Evolutionary conservation across 2,329 filamentous ascomycete species (phyloP).

Genomic region (Ophiostoma piceae): DNA sequence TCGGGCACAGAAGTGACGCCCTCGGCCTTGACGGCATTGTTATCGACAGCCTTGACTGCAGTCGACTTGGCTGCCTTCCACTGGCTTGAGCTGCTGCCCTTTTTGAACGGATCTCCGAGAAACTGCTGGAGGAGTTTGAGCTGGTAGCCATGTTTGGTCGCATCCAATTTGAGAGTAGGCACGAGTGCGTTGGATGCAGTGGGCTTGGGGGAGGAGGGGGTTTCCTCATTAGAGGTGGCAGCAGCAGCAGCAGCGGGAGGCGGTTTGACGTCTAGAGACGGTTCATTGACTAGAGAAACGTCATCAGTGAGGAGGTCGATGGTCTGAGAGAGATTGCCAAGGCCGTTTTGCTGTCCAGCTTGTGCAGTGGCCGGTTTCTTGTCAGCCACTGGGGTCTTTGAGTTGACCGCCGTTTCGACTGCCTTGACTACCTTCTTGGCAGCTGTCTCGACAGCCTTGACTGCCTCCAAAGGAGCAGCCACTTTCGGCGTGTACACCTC

Average conservation of each 20-base stretch:
- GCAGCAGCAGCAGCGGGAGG: not conserved
- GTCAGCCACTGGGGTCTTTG: too few species aligned
- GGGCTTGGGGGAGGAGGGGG: not conserved
- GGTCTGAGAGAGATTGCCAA: not conserved
- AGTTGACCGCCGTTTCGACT: too few species aligned
- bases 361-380: not conserved
- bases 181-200: not conserved
- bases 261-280: not conserved
- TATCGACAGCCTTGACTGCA: not conserved
- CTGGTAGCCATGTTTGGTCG: conserved; percentile 22
- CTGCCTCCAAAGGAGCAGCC: not conserved
- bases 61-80: not conserved
- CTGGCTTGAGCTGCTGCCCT: not conserved
- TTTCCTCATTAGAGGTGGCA: not conserved
- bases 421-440: too few species aligned
- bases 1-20: not conserved
- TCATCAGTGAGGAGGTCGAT: conserved; percentile 20
- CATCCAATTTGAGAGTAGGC: not conserved
- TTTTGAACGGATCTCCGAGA: conserved; percentile 17
- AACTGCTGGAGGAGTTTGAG: conserved; percentile 25
- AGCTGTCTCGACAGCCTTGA: not conserved
- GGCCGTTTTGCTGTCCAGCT: not conserved
- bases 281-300: not conserved
- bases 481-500: conserved; percentile 23
- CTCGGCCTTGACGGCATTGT: not conserved